Base-by-base conservation (phyloP, 2,329 filamentous ascomycete species). In the Ceratocystis cubensis region DNA sequence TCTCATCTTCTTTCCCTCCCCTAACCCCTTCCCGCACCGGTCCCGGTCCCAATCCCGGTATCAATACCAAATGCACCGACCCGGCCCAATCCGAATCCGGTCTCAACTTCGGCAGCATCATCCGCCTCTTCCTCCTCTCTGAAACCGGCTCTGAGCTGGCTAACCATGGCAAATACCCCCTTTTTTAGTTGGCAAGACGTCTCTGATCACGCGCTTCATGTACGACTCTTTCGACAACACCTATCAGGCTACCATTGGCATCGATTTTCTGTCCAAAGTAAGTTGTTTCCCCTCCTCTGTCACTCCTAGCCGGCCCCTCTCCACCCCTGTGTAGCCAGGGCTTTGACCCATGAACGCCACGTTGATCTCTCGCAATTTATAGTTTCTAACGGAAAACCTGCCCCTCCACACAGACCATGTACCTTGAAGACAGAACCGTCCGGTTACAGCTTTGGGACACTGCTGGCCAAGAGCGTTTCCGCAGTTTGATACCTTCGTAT, bases 211-310 rank as follows among this genome's bases (percentile, higher is more conserved):
- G 71, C 88, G 94, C 70, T 99, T 99, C 82, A 99, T 99, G 94
- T 99, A 99, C 82, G 94, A 99, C 78, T 97, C 94, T 61, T 99
- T 99, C 81, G 94, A 99, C 82, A 96, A 96, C 79, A 97, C 93
- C 82, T 99, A 99, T 80, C 94, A 99, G 79, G 94, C 94, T 67
- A 99, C 94, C 48, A 97, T 99, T 75, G 94, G 94, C 74, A 99
- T 99, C 80, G 94, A 99, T 79, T 99, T 99, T 75, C 85, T 99
- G 71, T 96, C 92, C 74, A 99, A 99, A 88, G 91, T 89, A 81
- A 75, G 72, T 64, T 22, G 37, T 41, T 41, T 41, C 37, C 17
- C 17, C 6, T 22, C 46, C 13, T 17, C 20, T 37, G 45, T 25
- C 62, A 25, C 50, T 6, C 22, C 5, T 17, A 20, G 28, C 41